phyloP scores from a whole-genome alignment of 495 filamentous ascomycete species.

The Penicillium roqueforti region DNA sequence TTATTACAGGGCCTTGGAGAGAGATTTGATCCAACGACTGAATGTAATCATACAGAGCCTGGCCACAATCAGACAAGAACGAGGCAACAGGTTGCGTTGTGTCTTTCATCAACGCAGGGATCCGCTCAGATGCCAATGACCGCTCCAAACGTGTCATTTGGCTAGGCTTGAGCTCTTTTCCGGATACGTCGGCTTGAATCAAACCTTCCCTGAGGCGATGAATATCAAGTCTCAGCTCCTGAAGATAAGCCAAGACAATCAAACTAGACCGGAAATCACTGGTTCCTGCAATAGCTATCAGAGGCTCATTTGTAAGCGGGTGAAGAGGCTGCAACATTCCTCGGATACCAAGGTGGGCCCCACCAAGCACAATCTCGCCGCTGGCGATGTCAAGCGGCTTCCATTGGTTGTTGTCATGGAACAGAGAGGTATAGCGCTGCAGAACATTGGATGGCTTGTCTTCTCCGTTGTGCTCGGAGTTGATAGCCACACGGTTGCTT shows the following conservation, averaged over 20 bases:
- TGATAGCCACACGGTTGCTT: constrained; percentile 20
- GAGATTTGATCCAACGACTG: constrained; percentile 29
- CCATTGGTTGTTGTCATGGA: constrained; percentile 41
- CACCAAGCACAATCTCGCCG: constrained; percentile 26
- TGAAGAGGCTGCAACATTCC: constrained; percentile 39
- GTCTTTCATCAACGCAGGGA: constrained; percentile 59
- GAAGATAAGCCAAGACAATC: constrained; percentile 34
- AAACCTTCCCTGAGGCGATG: constrained; percentile 37
- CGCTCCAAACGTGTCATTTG: constrained; percentile 66
- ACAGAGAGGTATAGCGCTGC: constrained; percentile 30
- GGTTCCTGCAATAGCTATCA: constrained; percentile 29
- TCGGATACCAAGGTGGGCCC: constrained; percentile 27
- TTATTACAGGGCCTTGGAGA: constrained; percentile 25
- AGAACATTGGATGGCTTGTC: constrained; percentile 19
- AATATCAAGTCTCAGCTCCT: constrained; percentile 38
- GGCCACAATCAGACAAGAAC: constrained; percentile 44
- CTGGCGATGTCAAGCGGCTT: constrained; percentile 27
- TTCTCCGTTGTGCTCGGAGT: constrained; percentile 6
- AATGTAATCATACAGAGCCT: constrained; percentile 38
- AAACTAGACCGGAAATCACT: constrained; percentile 23
- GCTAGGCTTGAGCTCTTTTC: constrained; percentile 49
- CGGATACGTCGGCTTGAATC: constrained; percentile 34
- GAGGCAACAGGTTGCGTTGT: constrained; percentile 53
- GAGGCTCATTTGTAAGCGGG: constrained; percentile 42
- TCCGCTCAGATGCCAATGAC: constrained; percentile 54